phyloP scores from a whole-genome alignment of 1,284 basidiomycete species.

The Rugiboletus extremiorientalis region DNA sequence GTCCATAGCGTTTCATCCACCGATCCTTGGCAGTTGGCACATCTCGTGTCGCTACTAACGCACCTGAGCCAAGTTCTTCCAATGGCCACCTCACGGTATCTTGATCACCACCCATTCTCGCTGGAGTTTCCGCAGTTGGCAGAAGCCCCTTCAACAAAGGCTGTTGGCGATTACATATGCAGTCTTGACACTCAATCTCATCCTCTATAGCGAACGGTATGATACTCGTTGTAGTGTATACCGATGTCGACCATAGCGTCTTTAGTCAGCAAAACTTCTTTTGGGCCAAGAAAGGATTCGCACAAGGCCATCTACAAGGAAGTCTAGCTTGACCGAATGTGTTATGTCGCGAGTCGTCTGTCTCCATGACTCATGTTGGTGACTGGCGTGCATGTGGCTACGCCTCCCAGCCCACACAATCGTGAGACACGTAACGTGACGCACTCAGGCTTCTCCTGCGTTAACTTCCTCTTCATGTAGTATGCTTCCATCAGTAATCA shows the following conservation, averaged over 20 bases:
- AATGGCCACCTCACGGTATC: too few species aligned
- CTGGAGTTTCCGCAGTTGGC: constrained; percentile 1
- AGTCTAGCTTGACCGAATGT: constrained; percentile 32
- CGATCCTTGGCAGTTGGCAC: too few species aligned
- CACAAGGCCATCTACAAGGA: constrained; percentile 60
- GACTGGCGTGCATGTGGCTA: not conserved
- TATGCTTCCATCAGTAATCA: too few species aligned
- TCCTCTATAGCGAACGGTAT: constrained; percentile 88
- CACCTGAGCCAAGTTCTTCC: too few species aligned
- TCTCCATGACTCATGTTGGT: constrained; percentile 5
- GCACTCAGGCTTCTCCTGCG: too few species aligned
- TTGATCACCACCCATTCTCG: not conserved
- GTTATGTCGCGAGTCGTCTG: constrained; percentile 53
- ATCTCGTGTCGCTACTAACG: too few species aligned
- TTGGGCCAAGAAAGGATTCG: constrained; percentile 49
- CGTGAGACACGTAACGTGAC: too few species aligned
- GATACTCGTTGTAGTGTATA: constrained; percentile 91
- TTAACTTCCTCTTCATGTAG: too few species aligned
- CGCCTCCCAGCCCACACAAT: constrained; percentile 77
- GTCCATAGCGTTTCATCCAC: too few species aligned
- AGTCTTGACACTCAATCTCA: constrained; percentile 64
- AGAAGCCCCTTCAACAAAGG: constrained; percentile 47
- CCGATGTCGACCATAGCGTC: constrained; percentile 95
- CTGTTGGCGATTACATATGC: constrained; percentile 55
- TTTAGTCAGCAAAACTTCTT: constrained; percentile 81